Percentiles rank a stretch among this genome's conserved stretches.
Evolutionary conservation across 805 yeast species (phyloP).

Genomic region (Saccharomycopsis babjevae): DNA sequence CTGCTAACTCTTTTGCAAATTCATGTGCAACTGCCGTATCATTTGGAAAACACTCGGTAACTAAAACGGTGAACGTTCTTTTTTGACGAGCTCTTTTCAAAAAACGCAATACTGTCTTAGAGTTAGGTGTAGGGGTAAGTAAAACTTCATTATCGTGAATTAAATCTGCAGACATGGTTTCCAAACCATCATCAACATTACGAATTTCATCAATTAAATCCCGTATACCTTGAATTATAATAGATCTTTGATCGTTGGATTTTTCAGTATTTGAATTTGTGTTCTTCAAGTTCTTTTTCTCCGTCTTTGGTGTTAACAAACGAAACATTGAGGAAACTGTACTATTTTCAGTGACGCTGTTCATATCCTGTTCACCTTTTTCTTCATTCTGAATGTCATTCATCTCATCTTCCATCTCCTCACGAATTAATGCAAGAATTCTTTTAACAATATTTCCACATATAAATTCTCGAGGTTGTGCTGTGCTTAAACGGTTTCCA

Average conservation of each 20-base stretch:
- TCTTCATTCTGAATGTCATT: conserved; percentile 21
- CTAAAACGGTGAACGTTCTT: conserved; percentile 83
- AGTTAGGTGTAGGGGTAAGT: conserved; percentile 90
- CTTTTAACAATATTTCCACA: conserved; percentile 89
- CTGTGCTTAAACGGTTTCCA: conserved; percentile 59
- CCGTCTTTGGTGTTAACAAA: conserved; percentile 39
- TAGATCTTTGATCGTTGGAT: conserved; percentile 58
- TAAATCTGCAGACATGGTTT: conserved; percentile 82
- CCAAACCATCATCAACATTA: conserved; percentile 83
- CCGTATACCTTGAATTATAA: conserved; percentile 83
- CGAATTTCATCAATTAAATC: conserved; percentile 87
- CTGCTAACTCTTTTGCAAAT: conserved; percentile 71
- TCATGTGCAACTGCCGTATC: conserved; percentile 65
- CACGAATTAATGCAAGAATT: conserved; percentile 77
- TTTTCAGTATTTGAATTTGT: conserved; percentile 20
- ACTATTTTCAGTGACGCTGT: conserved; percentile 22
- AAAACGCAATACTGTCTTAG: conserved; percentile 81
- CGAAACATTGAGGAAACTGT: conserved; percentile 82
- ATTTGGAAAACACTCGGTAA: conserved; percentile 89
- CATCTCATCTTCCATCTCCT: conserved; percentile 56
- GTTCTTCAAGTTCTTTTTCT: conserved; percentile 18
- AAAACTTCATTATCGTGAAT: conserved; percentile 85
- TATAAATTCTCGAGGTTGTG: conserved; percentile 83
- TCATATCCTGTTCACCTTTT: not conserved
- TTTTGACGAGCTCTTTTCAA: conserved; percentile 77